phyloP scores from a whole-genome alignment of 306 rosid species.

The Medicago ruthenica region DNA sequence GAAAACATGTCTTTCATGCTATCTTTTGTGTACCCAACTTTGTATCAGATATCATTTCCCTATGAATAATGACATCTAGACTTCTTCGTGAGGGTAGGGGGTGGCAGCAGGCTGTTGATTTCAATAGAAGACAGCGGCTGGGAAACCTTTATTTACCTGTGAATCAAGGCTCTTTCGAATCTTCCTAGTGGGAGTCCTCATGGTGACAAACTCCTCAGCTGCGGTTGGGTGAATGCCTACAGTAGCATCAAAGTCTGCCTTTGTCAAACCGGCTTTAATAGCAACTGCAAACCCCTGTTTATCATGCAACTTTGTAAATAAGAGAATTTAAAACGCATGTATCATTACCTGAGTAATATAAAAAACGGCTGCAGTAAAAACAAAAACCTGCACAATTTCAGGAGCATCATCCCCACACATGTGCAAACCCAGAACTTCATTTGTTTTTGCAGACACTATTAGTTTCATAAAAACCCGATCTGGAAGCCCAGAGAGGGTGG shows the following conservation, averaged over 20 bases:
- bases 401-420: constrained; percentile 97
- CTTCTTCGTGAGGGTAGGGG: neutral
- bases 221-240: constrained; percentile 96
- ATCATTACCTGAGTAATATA: constrained; percentile 27
- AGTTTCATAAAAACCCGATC: constrained; percentile 91
- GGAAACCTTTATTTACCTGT: constrained; percentile 59
- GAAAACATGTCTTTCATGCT: neutral
- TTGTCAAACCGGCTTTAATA: constrained; percentile 90
- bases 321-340: constrained; percentile 35
- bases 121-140: constrained; percentile 29
- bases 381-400: constrained; percentile 86
- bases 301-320: constrained; percentile 33
- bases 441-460: constrained; percentile 77
- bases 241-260: constrained; percentile 89
- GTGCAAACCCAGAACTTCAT: constrained; percentile 78
- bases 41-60: neutral
- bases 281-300: constrained; percentile 95
- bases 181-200: constrained; percentile 87
- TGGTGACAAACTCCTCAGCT: constrained; percentile 93
- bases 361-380: constrained; percentile 34
- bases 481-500: constrained; percentile 94
- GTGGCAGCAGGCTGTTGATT: constrained; percentile 13
- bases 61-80: constrained; percentile 8
- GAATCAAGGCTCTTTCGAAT: constrained; percentile 61
- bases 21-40: neutral